Evolutionary conservation across 345 rosid species (phyloP).

Genomic region (Rubroshorea leprosula): DNA sequence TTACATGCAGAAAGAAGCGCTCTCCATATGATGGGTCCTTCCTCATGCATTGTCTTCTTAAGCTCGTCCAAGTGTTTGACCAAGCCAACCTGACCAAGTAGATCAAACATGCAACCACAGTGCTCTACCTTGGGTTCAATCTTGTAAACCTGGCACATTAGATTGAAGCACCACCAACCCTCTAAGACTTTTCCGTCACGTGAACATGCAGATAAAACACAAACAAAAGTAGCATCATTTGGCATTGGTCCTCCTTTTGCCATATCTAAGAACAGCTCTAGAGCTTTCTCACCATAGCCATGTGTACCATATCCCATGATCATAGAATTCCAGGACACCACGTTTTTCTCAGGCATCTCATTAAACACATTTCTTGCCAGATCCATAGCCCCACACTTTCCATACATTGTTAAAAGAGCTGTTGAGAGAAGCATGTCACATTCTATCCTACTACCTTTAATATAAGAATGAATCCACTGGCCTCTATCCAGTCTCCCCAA

Average conservation of each 20-base stretch:
- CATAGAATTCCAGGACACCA: constrained; percentile 53
- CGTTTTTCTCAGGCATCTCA: constrained; percentile 34
- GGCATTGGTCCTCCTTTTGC: constrained; percentile 40
- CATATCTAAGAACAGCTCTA: constrained; percentile 47
- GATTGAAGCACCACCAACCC: constrained; percentile 64
- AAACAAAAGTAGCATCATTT: constrained; percentile 45
- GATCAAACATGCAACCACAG: constrained; percentile 56
- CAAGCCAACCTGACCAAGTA: constrained; percentile 46
- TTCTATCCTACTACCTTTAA: constrained; percentile 29
- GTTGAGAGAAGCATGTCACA: constrained; percentile 51
- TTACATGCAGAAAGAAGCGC: constrained; percentile 40
- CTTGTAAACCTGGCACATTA: constrained; percentile 43
- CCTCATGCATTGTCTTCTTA: constrained; percentile 21
- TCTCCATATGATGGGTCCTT: constrained; percentile 28
- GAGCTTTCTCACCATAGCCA: constrained; percentile 49
- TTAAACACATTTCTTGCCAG: constrained; percentile 39
- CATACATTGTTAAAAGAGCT: constrained; percentile 51
- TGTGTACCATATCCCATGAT: constrained; percentile 61
- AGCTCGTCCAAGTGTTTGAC: constrained; percentile 34
- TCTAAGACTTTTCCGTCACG: constrained; percentile 49
- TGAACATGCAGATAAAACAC: constrained; percentile 50
- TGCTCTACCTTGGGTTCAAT: constrained; percentile 48
- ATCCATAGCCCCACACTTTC: constrained; percentile 35
- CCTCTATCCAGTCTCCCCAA: constrained; percentile 44
- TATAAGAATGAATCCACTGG: constrained; percentile 39